These are phyloP conservation scores for Eragrostis tef DNA, from an alignment of 202 grass and related monocot species.

Conservation along the genomic window DNA sequence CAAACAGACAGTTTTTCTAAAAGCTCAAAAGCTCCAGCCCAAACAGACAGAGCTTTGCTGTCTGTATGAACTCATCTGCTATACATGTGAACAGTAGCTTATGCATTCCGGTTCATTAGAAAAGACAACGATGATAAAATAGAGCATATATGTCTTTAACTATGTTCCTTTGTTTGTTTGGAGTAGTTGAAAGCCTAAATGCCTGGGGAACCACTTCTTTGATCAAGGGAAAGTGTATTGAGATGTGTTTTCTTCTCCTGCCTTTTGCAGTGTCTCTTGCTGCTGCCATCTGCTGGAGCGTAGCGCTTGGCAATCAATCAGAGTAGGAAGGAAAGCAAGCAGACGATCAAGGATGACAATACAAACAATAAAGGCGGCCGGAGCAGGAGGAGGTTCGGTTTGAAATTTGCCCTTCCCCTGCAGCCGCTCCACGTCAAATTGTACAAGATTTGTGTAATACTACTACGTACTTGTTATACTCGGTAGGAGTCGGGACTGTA, in stretches of 20 bases:
- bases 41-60: too few relatives aligned
- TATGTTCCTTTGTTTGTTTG: not conserved
- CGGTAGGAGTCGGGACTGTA: not conserved
- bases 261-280: not conserved
- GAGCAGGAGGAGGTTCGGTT: not conserved
- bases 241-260: not conserved
- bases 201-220: not conserved
- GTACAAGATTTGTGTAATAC: not conserved
- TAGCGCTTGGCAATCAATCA: not conserved
- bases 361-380: not conserved
- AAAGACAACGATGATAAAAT: not conserved
- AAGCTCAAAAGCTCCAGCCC: too few relatives aligned
- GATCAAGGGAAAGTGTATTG: not conserved
- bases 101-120: not conserved
- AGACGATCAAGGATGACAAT: not conserved
- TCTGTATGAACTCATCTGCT: not conserved
- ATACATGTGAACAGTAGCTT: not conserved
- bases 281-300: not conserved
- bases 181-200: too few relatives aligned
- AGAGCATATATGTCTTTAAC: not conserved
- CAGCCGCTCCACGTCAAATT: not conserved
- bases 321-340: not conserved
- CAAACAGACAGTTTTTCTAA: too few relatives aligned
- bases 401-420: constrained; percentile 4
- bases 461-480: not conserved